phyloP scores from a whole-genome alignment of 495 filamentous ascomycete species.

The Achaetomiella virescens region DNA sequence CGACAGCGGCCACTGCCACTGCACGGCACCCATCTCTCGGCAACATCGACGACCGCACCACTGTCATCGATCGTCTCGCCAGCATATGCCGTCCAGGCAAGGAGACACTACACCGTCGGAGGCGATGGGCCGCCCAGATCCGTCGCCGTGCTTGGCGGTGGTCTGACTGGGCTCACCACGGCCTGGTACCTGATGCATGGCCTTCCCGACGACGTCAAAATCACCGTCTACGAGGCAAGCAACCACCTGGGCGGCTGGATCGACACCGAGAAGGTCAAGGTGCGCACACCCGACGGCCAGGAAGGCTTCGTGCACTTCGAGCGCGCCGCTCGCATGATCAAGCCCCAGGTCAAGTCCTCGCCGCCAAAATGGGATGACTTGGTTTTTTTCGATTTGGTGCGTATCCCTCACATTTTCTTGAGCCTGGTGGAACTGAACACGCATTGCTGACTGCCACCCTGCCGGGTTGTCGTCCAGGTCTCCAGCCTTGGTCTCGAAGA shows the following conservation, averaged over 20 bases:
- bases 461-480: slow-evolving; percentile 44
- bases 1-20: not conserved
- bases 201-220: slow-evolving; percentile 43
- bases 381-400: slow-evolving; percentile 40
- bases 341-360: slow-evolving; percentile 32
- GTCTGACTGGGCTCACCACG: slow-evolving; percentile 80
- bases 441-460: slow-evolving; percentile 4
- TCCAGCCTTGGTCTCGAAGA: slow-evolving; percentile 53
- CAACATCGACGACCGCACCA: not conserved
- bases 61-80: not conserved
- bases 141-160: slow-evolving; percentile 76
- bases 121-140: slow-evolving; percentile 13
- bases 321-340: slow-evolving; percentile 74
- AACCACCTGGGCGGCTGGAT: slow-evolving; percentile 78
- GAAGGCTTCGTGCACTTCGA: slow-evolving; percentile 65
- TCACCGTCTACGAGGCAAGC: slow-evolving; percentile 75
- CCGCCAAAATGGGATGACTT: slow-evolving; percentile 34
- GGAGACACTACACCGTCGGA: slow-evolving; percentile 4
- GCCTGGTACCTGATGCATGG: slow-evolving; percentile 66
- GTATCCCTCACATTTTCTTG: slow-evolving; percentile 10
- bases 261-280: slow-evolving; percentile 56
- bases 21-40: not conserved
- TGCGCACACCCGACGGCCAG: slow-evolving; percentile 39
- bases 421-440: no score
- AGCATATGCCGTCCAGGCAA: not conserved